Conservation (phyloP, 2,329 filamentous ascomycete genomes). For the Stagonosporopsis rhizophila region DNA sequence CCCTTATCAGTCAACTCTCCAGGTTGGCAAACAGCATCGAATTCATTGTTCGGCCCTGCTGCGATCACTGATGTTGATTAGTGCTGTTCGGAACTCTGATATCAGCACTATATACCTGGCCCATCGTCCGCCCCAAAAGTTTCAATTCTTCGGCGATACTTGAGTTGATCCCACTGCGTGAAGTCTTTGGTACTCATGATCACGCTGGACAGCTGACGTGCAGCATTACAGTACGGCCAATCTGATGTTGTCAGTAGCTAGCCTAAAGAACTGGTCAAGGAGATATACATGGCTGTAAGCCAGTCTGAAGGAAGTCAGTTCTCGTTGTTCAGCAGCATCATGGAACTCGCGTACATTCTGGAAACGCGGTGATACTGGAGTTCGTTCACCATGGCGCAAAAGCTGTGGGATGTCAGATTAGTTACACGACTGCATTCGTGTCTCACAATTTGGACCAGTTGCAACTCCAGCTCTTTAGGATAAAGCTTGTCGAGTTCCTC, state of each 20-base stretch:
- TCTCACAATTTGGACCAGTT: constrained; percentile 83
- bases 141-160: constrained; percentile 78
- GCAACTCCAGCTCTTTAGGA: constrained; percentile 78
- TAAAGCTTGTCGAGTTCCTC: constrained; percentile 84
- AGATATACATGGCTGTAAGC: constrained; percentile 42
- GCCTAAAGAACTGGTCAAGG: not conserved
- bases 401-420: constrained; percentile 29
- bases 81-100: not conserved
- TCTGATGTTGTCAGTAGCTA: constrained; percentile 45
- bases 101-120: constrained; percentile 51
- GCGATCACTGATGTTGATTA: constrained; percentile 60
- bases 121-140: constrained; percentile 72
- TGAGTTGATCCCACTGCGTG: constrained; percentile 64
- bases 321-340: not conserved
- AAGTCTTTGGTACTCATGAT: constrained; percentile 62
- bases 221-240: constrained; percentile 91
- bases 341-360: constrained; percentile 67
- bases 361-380: constrained; percentile 87
- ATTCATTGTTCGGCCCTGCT: constrained; percentile 69
- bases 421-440: not conserved
- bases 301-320: constrained; percentile 34
- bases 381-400: constrained; percentile 67
- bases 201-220: constrained; percentile 71
- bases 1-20: constrained; percentile 60
- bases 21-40: constrained; percentile 73